Percentiles rank a stretch among this genome's conserved stretches.
Evolutionary conservation across 352 stramenopile species (phyloP).

Genomic region (Saprolegnia parasitica): DNA sequence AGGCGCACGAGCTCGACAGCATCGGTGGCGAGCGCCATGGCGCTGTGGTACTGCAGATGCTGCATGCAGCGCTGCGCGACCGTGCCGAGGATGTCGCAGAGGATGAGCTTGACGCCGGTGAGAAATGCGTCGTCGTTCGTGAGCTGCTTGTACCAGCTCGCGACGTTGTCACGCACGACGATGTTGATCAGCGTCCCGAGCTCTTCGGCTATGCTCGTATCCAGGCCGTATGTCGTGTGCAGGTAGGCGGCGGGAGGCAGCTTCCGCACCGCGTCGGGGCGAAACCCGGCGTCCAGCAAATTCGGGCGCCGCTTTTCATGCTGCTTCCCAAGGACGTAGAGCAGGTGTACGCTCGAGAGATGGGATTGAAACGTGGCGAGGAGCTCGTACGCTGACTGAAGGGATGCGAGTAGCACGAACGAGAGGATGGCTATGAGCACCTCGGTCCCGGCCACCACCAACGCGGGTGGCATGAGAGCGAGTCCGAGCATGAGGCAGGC

Average conservation of each 20-base stretch:
- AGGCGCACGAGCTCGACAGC: slow-evolving; percentile 6
- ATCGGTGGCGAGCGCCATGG: neutral
- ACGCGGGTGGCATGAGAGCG: too few relatives aligned
- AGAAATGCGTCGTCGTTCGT: slow-evolving; percentile 16
- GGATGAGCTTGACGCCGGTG: slow-evolving; percentile 10
- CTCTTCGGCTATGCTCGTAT: slow-evolving; percentile 12
- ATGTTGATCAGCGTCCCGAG: slow-evolving; percentile 26
- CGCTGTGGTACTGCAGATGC: slow-evolving; percentile 2
- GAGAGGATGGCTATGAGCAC: neutral
- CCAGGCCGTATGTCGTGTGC: slow-evolving; percentile 20
- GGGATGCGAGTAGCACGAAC: neutral
- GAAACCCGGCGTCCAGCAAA: slow-evolving; percentile 7
- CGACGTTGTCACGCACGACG: slow-evolving; percentile 16
- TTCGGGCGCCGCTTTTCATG: too few relatives aligned
- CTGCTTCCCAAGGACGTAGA: too few relatives aligned
- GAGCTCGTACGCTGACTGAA: slow-evolving; percentile 6
- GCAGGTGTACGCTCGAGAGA: too few relatives aligned
- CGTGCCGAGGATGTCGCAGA: slow-evolving; percentile 20
- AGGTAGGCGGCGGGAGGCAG: slow-evolving; percentile 16
- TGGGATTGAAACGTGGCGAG: too few relatives aligned
- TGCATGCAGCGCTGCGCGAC: neutral
- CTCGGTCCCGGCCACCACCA: too few relatives aligned
- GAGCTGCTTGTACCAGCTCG: slow-evolving; percentile 22
- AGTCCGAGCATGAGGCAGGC: too few relatives aligned
- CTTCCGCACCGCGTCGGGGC: slow-evolving; percentile 6